Conservation (phyloP, 768 basidiomycete genomes). For the Leccinum broughii region DNA sequence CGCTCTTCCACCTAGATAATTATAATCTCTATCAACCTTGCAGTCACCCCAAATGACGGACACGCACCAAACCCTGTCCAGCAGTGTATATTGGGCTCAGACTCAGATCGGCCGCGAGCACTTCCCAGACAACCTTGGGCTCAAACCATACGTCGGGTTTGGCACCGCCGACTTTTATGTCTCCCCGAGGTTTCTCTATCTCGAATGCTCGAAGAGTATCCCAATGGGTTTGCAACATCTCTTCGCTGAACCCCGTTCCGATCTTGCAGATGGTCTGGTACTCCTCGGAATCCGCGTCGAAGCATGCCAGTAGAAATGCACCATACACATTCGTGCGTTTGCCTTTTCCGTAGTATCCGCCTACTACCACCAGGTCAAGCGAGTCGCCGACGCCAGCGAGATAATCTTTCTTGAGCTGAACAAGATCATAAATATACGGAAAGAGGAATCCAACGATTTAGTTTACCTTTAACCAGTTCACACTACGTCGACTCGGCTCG, state of each 20-base stretch:
- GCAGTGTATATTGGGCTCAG: constrained; percentile 97
- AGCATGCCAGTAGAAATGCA: constrained; percentile 96
- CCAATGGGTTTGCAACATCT: constrained; percentile 77
- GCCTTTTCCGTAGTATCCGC: constrained; percentile 96
- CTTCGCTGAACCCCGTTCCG: constrained; percentile 97
- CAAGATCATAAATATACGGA: constrained; percentile 3
- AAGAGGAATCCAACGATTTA: background rate
- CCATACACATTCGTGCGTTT: constrained; percentile 98
- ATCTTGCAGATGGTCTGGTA: constrained; percentile 99
- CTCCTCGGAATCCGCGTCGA: constrained; percentile 90
- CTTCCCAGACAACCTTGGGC: constrained; percentile 97
- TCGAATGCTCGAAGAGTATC: constrained; percentile 81
- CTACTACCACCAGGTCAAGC: constrained; percentile 95
- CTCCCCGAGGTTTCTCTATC: constrained; percentile 65
- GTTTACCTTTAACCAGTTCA: constrained; percentile 95
- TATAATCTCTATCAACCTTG: constrained; percentile 2
- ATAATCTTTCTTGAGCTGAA: constrained; percentile 97
- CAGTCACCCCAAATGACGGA: background rate
- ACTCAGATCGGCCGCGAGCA: constrained; percentile 94
- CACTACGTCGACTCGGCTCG: constrained; percentile 91
- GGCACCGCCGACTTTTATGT: constrained; percentile 87
- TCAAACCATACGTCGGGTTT: constrained; percentile 99
- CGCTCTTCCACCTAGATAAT: constrained; percentile 70
- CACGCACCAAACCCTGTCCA: constrained; percentile 80
- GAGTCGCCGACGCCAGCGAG: constrained; percentile 96